phyloP scores from a whole-genome alignment of 2,329 filamentous ascomycete species.

The Dendryphion nanum region DNA sequence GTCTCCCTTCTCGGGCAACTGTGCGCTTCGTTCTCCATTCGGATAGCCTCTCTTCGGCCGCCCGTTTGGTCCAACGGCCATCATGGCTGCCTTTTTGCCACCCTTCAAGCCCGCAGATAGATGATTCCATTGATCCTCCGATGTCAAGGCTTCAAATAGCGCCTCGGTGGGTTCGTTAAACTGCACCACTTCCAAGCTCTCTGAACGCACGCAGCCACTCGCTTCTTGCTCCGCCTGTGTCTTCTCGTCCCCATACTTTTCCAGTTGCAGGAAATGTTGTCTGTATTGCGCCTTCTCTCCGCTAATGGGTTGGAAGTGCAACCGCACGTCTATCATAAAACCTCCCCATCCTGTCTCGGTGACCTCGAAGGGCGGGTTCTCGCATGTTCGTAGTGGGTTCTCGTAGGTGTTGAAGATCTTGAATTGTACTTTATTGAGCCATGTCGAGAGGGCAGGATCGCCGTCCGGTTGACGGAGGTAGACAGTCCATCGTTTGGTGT shows the following conservation, averaged over 20 bases:
- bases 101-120: constrained; percentile 41
- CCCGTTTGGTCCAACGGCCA: constrained; percentile 26
- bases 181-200: constrained; percentile 89
- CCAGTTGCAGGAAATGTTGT: constrained; percentile 87
- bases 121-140: constrained; percentile 60
- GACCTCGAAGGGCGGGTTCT: constrained; percentile 78
- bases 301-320: constrained; percentile 86
- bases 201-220: constrained; percentile 65
- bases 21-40: constrained; percentile 35
- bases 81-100: constrained; percentile 38
- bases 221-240: constrained; percentile 60
- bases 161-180: constrained; percentile 97
- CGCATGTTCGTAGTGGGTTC: constrained; percentile 75
- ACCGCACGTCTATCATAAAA: constrained; percentile 92
- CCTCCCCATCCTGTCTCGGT: constrained; percentile 96
- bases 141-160: constrained; percentile 84
- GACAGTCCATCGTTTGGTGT: constrained; percentile 95
- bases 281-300: constrained; percentile 94
- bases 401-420: constrained; percentile 97
- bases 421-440: constrained; percentile 96
- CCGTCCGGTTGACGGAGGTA: constrained; percentile 89
- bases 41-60: constrained; percentile 34
- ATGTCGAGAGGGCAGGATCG: constrained; percentile 83
- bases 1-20: constrained; percentile 33
- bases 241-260: constrained; percentile 74